Evolutionary conservation across 1,139 yeast species (phyloP), one percentile per base, ranked within the genome.

Genomic region (Waltiozyma sp.): DNA sequence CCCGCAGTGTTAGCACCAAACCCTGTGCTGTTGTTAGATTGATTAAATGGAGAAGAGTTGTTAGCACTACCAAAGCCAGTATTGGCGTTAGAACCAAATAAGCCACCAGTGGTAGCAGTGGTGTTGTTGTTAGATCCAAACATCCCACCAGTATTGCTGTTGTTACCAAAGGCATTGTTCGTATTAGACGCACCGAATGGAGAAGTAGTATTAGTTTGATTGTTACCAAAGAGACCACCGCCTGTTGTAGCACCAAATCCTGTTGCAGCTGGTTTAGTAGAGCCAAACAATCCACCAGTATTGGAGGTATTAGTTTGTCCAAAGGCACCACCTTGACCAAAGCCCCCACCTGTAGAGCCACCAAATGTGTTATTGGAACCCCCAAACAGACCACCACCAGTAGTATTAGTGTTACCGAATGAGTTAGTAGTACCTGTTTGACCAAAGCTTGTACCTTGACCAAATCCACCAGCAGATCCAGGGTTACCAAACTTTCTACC

Each of bases 241-340:
- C 43, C 37, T 6, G 44, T 41, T 19, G 44, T 23, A 14, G 59
- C 56, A 21, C 63, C 63, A 47, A 60, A 58, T 19, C 63, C 58
- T 43, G 56, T 50, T 40, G 54, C 51, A 46, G 34, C 10, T 14
- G 16, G n/a, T 14, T 28, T 28, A 15, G 54, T 54, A 11, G 37
- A 11, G 24, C 63, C 63, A 49, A 60, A 59, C 31, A 61, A 50
- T 28, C 40, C 38, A 11, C 51, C 41, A 10, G 49, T 18, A 48
- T 51, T 41, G 63, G 45, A 39, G 15, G 39, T 24, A 19, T 38
- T 46, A 36, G 40, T 48, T 21, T 41, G 28, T n/a, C 49, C 48
- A 35, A 58, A 61, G 13, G 54, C 40, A 4, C 58, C 57, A 34
- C 57, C 56, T 14, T 57, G 56, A n/a, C 65, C 65, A 47, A 60